These are phyloP conservation scores for Hanseniaspora lindneri DNA, from an alignment of 805 yeast species.

Conservation along the genomic window DNA sequence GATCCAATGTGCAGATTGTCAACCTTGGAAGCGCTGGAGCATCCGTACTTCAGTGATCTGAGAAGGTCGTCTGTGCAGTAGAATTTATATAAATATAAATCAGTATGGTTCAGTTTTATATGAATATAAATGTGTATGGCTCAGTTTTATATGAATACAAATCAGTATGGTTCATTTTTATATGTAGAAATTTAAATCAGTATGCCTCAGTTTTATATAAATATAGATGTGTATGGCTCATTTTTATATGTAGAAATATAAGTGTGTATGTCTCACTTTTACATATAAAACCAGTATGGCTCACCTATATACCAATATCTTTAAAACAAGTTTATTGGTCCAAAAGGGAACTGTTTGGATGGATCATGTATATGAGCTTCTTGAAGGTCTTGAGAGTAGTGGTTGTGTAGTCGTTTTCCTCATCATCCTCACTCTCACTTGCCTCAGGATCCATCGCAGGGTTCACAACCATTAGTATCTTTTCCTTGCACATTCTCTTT, in stretches of 20 bases:
- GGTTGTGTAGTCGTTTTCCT: constrained; percentile 28
- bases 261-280: not conserved
- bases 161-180: not conserved
- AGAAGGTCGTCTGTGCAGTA: constrained; percentile 5
- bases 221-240: not conserved
- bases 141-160: too few relatives aligned
- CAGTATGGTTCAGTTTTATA: too few relatives aligned
- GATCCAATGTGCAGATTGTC: constrained; percentile 43
- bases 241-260: not conserved
- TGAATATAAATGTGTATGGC: too few relatives aligned
- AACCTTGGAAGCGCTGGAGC: constrained; percentile 43
- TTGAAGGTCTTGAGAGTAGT: constrained; percentile 23
- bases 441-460: constrained; percentile 22
- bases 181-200: not conserved
- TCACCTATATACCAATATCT: too few relatives aligned
- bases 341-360: constrained; percentile 74
- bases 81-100: too few relatives aligned
- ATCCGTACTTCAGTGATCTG: constrained; percentile 31
- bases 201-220: too few relatives aligned
- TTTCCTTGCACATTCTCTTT: constrained; percentile 70
- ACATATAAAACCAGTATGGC: not conserved
- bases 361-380: constrained; percentile 42
- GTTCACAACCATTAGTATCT: constrained; percentile 48
- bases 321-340: too few relatives aligned
- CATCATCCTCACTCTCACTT: constrained; percentile 39